Evolutionary conservation across 106 monocot species (phyloP).

Genomic region (Hemerocallis citrina): DNA sequence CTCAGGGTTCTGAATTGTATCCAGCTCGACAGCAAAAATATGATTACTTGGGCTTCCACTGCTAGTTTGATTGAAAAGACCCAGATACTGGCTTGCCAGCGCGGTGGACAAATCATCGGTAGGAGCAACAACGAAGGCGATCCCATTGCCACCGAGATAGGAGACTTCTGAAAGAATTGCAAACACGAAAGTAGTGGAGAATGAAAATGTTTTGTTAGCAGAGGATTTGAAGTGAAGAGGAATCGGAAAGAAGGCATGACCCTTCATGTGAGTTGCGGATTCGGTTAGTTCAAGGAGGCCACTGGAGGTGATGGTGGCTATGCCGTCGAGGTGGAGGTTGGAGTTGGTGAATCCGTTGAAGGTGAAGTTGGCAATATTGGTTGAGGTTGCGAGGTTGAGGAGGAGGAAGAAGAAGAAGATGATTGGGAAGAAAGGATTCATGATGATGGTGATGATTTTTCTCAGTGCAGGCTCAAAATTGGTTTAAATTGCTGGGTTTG

Average conservation of each 20-base stretch:
- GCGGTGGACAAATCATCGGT: constrained; percentile 11
- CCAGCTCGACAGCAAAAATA: constrained; percentile 29
- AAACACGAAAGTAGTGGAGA: constrained; percentile 30
- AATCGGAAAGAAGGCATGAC: constrained; percentile 17
- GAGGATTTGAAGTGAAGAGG: constrained; percentile 4
- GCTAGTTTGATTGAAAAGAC: constrained; percentile 18
- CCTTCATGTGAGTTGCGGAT: constrained; percentile 5
- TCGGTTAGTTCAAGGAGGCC: constrained; percentile 21
- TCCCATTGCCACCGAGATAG: constrained; percentile 8
- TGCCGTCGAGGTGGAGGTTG: constrained; percentile 14
- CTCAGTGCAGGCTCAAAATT: no score
- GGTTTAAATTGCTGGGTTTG: no score
- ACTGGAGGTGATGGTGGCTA: constrained; percentile 7
- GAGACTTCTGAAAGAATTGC: constrained; percentile 10
- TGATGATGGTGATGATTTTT: no score
- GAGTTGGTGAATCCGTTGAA: constrained; percentile 16
- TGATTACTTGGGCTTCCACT: constrained; percentile 16
- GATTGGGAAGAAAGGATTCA: no score
- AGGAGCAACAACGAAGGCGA: constrained; percentile 21
- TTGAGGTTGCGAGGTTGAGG: no score
- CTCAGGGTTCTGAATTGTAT: constrained; percentile 13
- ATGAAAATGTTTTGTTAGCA: neutral
- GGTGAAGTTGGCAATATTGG: neutral
- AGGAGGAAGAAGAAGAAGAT: neutral
- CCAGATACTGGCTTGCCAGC: constrained; percentile 16